Conservation (phyloP, 1,284 basidiomycete genomes). For the Trichosporon ovoides region DNA sequence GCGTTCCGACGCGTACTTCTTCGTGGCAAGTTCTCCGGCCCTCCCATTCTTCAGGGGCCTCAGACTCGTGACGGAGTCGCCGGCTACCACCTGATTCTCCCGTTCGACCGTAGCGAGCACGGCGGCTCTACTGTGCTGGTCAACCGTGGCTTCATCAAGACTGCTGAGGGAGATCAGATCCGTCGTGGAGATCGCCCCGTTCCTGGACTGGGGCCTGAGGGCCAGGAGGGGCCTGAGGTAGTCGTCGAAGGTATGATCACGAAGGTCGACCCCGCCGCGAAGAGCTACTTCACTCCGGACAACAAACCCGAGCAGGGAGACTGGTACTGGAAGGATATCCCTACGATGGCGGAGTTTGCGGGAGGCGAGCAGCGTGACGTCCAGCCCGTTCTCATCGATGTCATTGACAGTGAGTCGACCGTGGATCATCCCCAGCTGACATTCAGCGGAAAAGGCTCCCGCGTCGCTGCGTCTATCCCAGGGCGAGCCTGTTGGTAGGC, state of each 20-base stretch:
- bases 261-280: constrained; percentile 60
- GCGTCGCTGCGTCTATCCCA: constrained; percentile 61
- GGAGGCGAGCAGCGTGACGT: constrained; percentile 65
- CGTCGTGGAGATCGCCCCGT: constrained; percentile 52
- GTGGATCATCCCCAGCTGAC: not conserved
- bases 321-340: constrained; percentile 90
- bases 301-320: constrained; percentile 73
- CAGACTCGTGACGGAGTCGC: constrained; percentile 78
- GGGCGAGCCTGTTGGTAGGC: constrained; percentile 79
- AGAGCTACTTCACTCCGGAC: constrained; percentile 68
- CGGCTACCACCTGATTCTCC: constrained; percentile 37
- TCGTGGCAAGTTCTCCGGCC: constrained; percentile 71
- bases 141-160: constrained; percentile 81
- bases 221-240: constrained; percentile 30
- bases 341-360: constrained; percentile 70
- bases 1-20: constrained; percentile 75
- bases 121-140: constrained; percentile 59
- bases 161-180: constrained; percentile 40
- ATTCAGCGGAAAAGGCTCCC: constrained; percentile 67
- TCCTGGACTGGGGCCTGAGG: constrained; percentile 27
- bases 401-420: constrained; percentile 54
- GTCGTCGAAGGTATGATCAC: constrained; percentile 57
- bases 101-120: constrained; percentile 21
- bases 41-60: constrained; percentile 77
- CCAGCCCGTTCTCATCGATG: constrained; percentile 79